Conservation (phyloP, 164 flowering plant species). For the Tetrastigma voinierianum region DNA sequence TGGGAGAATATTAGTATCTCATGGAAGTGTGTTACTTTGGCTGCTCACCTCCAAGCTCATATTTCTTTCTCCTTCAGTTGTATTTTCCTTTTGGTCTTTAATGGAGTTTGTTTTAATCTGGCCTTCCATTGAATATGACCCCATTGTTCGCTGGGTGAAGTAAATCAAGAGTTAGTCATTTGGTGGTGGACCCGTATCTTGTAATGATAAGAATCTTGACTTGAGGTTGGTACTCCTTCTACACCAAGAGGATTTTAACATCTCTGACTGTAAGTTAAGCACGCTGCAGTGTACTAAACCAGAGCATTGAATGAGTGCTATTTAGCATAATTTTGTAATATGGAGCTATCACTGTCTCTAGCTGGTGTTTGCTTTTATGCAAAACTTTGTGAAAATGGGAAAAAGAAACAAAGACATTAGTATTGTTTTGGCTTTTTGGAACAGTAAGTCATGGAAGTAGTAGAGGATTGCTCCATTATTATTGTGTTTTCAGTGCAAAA, state of each 20-base stretch:
- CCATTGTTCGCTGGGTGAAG: constrained; percentile 34
- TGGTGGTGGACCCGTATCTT: constrained; percentile 56
- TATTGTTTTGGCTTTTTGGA: neutral
- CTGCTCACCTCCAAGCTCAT: neutral
- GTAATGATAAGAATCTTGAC: constrained; percentile 50
- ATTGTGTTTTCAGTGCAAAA: neutral
- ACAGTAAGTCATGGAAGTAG: neutral
- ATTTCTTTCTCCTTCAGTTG: neutral
- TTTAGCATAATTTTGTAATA: neutral
- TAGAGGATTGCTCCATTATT: neutral
- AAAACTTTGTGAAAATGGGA: neutral
- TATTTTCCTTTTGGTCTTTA: neutral
- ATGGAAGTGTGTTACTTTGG: neutral
- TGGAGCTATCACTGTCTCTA: neutral
- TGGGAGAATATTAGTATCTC: constrained; percentile 1
- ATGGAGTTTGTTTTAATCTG: neutral
- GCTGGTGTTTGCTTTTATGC: too few relatives aligned
- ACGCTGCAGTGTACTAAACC: neutral
- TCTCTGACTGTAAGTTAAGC: constrained; percentile 24
- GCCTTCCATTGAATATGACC: neutral
- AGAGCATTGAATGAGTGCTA: neutral
- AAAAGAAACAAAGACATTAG: neutral
- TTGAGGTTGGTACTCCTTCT: constrained; percentile 51
- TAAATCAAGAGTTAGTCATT: constrained; percentile 47
- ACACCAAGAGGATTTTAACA: constrained; percentile 34